Evolutionary conservation across 2,329 filamentous ascomycete genomes (phyloP), one percentile per base, ranked within the genome.

Genomic region (Exophiala viscosa): DNA sequence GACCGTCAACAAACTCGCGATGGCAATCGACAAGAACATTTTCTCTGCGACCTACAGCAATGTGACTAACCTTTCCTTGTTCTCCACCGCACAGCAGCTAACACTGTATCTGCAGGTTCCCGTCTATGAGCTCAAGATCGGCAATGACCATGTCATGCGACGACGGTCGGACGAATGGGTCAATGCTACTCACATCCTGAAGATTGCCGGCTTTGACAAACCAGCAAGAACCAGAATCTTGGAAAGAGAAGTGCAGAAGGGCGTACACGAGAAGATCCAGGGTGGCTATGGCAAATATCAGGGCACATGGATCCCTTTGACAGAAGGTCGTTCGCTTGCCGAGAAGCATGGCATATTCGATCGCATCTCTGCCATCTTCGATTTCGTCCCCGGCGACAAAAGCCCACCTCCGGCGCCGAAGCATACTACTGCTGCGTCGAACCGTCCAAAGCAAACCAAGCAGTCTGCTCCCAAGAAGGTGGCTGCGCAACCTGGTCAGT

Each of bases 241-340:
- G 4, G 93, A 99, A 73, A 83, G 93, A 60, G 93, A 99, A 67
- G 92, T 99, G 6, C 93, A 99, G 66, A 96, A 96, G 70, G 92
- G 95, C 39, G 80, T 87, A 4, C 93, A 99, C 68, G 93, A 97
- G 74, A 99, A 99, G 75, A 91, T 99, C 5, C 93, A 99, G 69
- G 93, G 92, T 60, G 93, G 93, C 13, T 97, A 97, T 70, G 93
- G 93, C 65, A 97, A 97, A 82, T 99, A 97, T 64, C 93, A 99
- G 76, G 88, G 93, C 65, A 99, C 93, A 45, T 99, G 93, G 91
- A 93, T 99, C 45, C 93, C 93, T 6, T 81, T 99, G 6, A 79
- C 85, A 11, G 83, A 88, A 58, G 93, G 90, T 51, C 83, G 90
- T 62, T 75, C 82, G 57, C 83, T 99, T 32, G 93, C 93, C 33